Evolutionary conservation across 257 asterid genomes (phyloP).

Genomic region (Verbascum thapsus): DNA sequence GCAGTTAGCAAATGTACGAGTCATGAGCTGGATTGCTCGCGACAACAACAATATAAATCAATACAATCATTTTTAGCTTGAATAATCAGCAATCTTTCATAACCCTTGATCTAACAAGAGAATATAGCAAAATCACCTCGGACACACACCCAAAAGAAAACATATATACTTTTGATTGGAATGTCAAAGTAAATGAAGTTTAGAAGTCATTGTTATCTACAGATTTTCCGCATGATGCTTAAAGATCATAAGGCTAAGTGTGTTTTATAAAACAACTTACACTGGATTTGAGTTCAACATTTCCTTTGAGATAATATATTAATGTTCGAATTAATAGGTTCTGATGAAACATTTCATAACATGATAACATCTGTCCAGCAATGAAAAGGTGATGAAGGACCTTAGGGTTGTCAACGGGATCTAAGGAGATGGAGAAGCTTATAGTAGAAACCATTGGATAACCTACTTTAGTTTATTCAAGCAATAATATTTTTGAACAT

Average conservation of each 20-base stretch:
- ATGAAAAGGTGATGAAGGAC: neutral
- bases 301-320: neutral
- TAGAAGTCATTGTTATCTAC: neutral
- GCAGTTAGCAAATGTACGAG: constrained; percentile 12
- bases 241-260: no score
- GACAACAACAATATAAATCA: neutral
- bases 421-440: neutral
- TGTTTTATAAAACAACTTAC: neutral
- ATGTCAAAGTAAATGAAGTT: neutral
- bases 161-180: neutral
- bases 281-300: neutral
- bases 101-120: neutral
- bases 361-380: constrained; percentile 11
- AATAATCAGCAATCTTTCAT: neutral
- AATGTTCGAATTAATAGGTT: neutral
- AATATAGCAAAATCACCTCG: neutral
- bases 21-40: neutral
- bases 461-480: neutral
- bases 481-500: neutral
- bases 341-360: neutral
- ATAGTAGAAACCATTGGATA: neutral
- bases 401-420: neutral
- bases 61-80: constrained; percentile 8
- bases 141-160: neutral
- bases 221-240: neutral